Base-by-base conservation (phyloP, 495 filamentous ascomycete genomes). In the Acidiella bohemica region DNA sequence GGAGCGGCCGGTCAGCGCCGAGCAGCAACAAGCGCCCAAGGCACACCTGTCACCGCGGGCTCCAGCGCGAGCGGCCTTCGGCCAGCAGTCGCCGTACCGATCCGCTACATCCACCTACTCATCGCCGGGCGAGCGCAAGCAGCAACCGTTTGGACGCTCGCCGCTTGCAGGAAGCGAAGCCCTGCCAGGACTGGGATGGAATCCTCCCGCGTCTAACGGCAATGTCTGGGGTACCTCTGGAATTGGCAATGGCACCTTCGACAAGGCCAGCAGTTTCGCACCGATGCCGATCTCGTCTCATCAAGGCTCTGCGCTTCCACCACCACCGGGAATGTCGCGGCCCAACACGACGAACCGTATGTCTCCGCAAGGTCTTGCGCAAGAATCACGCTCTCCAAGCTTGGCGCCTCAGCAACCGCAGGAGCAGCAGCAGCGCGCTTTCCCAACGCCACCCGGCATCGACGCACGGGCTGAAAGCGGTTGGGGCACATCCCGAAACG, bases 241-340 rank as follows among this genome's bases (percentile, higher is more conserved):
- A 12, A 53, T 64, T 24, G 61, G 61, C 30, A 64, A 62, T 44
- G 59, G 59, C 14, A 61, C 61, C 0, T 64, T 64, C 41, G 54
- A 57, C n/a, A 49, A 47, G 21, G 34, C 39, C 35, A 51, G 52
- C 44, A 47, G 25, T 22, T 45, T 44, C n/a, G 45, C 40, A 3
- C 53, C 51, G 29, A 48, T 47, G 22, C 24, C 46, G 4, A 39
- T 33, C 10, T 42, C 42, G 7, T n/a, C n/a, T n/a, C 30, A 51
- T 19, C 35, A 34, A 24, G 35, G 14, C 4, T 43, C 44, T n/a
- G 28, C 27, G 18, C 23, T 46, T 16, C 45, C 42, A n/a, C 39
- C 42, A 17, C 41, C 45, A 22, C 42, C 52, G 4, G 41, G 32
- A 9, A 45, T 41, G 36, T 6, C n/a, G 8, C 41, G 31, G 2